These are phyloP conservation scores for Terfezia claveryi DNA, from an alignment of 495 filamentous ascomycete genomes.

Conservation along the genomic window DNA sequence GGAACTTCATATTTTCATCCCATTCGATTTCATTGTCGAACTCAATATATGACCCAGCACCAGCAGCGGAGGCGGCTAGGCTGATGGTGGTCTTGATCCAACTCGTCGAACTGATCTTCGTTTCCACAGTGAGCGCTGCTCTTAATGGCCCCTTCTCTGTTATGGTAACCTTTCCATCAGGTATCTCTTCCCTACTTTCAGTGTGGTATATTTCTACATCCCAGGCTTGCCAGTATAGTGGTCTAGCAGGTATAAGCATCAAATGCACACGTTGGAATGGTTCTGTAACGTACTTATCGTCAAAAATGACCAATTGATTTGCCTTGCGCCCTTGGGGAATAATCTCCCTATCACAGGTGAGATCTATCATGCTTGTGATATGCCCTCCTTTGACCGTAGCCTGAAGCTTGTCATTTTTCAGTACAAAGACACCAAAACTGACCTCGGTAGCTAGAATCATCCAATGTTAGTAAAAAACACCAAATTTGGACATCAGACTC, in stretches of 20 bases:
- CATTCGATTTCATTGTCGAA: slow-evolving; percentile 70
- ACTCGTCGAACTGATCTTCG: slow-evolving; percentile 65
- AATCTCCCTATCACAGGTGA: slow-evolving; percentile 45
- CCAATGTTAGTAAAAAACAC: background rate
- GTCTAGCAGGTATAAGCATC: slow-evolving; percentile 17
- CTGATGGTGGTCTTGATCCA: slow-evolving; percentile 74
- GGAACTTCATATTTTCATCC: slow-evolving; percentile 88
- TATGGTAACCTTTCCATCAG: slow-evolving; percentile 41
- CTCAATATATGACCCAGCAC: slow-evolving; percentile 50
- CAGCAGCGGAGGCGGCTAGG: slow-evolving; percentile 39
- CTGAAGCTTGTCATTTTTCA: slow-evolving; percentile 52
- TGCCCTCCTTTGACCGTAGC: slow-evolving; percentile 48
- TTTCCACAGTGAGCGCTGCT: slow-evolving; percentile 58
- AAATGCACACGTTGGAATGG: background rate
- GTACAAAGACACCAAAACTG: slow-evolving; percentile 46
- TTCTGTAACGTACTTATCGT: slow-evolving; percentile 40
- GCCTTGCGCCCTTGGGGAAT: slow-evolving; percentile 60
- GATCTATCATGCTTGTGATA: slow-evolving; percentile 67
- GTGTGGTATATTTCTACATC: slow-evolving; percentile 94
- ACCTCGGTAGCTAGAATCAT: slow-evolving; percentile 32
- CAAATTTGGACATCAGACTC: background rate
- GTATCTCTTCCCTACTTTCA: slow-evolving; percentile 58
- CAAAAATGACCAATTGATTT: slow-evolving; percentile 84
- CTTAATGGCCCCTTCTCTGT: slow-evolving; percentile 49
- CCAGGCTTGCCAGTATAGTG: slow-evolving; percentile 97